Percentiles rank a stretch among this genome's conserved stretches.
These are phyloP conservation scores for Microglena sp. DNA, from an alignment of 139 green algal species.

Conservation along the genomic window DNA sequence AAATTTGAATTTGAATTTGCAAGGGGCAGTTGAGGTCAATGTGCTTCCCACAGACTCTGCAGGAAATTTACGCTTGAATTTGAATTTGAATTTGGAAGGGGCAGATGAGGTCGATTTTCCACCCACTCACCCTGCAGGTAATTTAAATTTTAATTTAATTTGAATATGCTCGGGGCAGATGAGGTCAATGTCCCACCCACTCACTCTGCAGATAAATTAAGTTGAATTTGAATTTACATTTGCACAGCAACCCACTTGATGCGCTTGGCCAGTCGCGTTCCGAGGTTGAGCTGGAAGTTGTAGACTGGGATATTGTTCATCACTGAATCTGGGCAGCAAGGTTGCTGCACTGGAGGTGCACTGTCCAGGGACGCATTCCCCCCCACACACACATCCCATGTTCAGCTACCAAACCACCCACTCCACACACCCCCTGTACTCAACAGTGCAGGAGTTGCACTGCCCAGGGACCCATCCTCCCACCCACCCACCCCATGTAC, in stretches of 20 bases:
- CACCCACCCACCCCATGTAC: no score
- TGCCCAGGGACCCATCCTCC: neutral
- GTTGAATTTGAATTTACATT: neutral
- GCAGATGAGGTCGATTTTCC: no score
- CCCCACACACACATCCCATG: no score
- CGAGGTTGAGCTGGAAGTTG: constrained; percentile 90
- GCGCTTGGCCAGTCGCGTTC: constrained; percentile 59
- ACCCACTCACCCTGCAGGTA: no score
- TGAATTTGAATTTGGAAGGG: no score
- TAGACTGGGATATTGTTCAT: constrained; percentile 97
- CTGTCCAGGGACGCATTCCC: no score
- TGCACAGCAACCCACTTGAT: constrained; percentile 42
- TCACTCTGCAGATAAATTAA: constrained; percentile 28
- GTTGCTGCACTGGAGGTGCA: constrained; percentile 53
- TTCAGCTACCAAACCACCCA: neutral
- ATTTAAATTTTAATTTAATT: no score
- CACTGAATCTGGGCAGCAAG: constrained; percentile 80
- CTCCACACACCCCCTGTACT: constrained; percentile 8
- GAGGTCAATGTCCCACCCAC: constrained; percentile 83
- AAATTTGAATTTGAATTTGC: no score
- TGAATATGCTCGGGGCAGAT: no score
- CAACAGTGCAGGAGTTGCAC: constrained; percentile 7
- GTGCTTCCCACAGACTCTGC: no score
- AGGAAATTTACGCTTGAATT: no score
- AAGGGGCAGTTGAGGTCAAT: no score